phyloP scores from a whole-genome alignment of 495 filamentous ascomycete species.

The Durotheca rogersii region DNA sequence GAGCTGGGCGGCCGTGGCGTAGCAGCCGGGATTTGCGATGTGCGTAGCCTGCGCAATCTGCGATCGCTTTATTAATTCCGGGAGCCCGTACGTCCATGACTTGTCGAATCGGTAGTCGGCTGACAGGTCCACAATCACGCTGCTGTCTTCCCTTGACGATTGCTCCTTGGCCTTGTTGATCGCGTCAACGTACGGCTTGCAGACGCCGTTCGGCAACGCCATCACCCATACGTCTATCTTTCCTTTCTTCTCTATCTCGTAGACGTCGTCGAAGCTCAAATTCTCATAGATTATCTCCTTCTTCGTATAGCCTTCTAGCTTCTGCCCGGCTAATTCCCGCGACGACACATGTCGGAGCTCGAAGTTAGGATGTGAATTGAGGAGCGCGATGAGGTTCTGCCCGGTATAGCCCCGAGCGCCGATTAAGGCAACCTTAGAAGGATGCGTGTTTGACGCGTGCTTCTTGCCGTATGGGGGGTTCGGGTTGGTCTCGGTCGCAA shows the following conservation, averaged over 20 bases:
- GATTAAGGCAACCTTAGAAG: conserved; percentile 85
- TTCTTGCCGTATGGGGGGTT: conserved; percentile 95
- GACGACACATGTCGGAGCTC: conserved; percentile 93
- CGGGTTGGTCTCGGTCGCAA: conserved; percentile 67
- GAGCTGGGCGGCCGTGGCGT: conserved; percentile 93
- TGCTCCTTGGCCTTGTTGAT: conserved; percentile 67
- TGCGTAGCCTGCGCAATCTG: conserved; percentile 79
- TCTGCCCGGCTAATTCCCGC: conserved; percentile 87
- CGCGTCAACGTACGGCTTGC: conserved; percentile 93
- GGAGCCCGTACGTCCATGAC: conserved; percentile 93
- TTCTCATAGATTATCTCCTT: conserved; percentile 94
- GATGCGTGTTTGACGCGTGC: conserved; percentile 79
- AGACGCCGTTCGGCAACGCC: conserved; percentile 96
- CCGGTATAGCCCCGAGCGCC: conserved; percentile 96
- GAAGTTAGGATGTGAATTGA: conserved; percentile 91
- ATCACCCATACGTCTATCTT: conserved; percentile 98
- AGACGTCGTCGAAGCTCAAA: conserved; percentile 83
- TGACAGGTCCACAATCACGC: conserved; percentile 87
- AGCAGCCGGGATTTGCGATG: conserved; percentile 94
- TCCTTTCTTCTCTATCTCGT: conserved; percentile 85
- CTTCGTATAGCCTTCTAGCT: conserved; percentile 89
- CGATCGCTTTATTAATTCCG: conserved; percentile 76
- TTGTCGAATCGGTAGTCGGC: conserved; percentile 93
- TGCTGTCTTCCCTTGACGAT: conserved; percentile 55
- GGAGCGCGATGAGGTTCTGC: conserved; percentile 84